phyloP scores from a whole-genome alignment of 192 early-diverging fungal genomes.

The Coemansia furcata region DNA sequence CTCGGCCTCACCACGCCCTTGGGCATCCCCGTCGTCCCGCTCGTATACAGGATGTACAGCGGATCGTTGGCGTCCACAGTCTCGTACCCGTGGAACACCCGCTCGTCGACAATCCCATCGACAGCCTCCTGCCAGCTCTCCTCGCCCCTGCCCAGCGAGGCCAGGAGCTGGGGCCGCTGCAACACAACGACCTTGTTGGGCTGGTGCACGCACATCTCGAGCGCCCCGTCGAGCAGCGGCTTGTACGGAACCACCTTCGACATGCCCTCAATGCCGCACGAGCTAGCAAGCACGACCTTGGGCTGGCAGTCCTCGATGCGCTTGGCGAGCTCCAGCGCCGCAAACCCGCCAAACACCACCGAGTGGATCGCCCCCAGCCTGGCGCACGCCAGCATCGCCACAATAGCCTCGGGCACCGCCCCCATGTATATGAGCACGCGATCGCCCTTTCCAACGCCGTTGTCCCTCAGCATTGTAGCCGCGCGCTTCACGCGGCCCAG shows the following conservation, averaged over 20 bases:
- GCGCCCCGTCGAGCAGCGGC: constrained; percentile 70
- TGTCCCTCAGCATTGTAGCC: constrained; percentile 60
- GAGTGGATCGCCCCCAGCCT: constrained; percentile 78
- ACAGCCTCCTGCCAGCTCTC: constrained; percentile 47
- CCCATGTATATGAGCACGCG: constrained; percentile 83
- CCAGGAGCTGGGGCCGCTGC: constrained; percentile 60
- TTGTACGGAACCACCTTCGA: constrained; percentile 69
- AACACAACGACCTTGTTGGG: constrained; percentile 59
- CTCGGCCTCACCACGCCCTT: constrained; percentile 60
- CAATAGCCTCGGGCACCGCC: constrained; percentile 75
- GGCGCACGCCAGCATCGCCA: constrained; percentile 84
- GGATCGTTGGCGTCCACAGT: constrained; percentile 65
- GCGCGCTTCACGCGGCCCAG: constrained; percentile 63
- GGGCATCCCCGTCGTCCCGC: constrained; percentile 74
- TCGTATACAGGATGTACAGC: constrained; percentile 80
- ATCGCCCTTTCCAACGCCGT: constrained; percentile 68
- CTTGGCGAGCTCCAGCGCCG: constrained; percentile 72
- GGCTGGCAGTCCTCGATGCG: constrained; percentile 80
- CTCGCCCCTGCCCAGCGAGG: constrained; percentile 47
- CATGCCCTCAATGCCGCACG: constrained; percentile 77
- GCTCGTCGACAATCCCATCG: constrained; percentile 23
- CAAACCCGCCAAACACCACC: constrained; percentile 81
- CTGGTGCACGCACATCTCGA: constrained; percentile 52
- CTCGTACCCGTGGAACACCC: constrained; percentile 40
- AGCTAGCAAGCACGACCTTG: constrained; percentile 69